Evolutionary conservation across 495 filamentous ascomycete genomes (phyloP), one percentile per base, ranked within the genome.

Genomic region (Aspergillus haitiensis): DNA sequence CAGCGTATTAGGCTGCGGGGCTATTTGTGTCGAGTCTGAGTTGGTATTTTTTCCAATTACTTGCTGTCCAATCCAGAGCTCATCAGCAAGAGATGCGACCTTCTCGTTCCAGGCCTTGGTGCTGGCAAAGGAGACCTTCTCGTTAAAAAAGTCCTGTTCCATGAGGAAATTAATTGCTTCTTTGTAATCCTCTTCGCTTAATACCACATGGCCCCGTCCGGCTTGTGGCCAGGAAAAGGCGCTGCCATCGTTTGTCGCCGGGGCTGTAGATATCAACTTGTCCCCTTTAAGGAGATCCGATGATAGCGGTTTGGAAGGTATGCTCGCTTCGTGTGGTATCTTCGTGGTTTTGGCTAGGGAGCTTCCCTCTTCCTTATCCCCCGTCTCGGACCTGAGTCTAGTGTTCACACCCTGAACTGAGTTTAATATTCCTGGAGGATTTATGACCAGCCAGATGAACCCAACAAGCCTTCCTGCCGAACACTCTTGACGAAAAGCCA

Each of bases 401-500:
- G 64, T 67, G 40, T 70, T 75, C n/a, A 68, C 66, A 72, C 75
- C 77, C 31, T 71, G 70, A 16, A 70, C 73, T 36, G 75, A 72
- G 54, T 73, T 75, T 46, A 72, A 65, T 51, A 71, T 62, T 12
- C 72, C 77, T 11, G 66, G 71, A 45, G 86, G 83, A 61, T 64
- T 88, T 56, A 97, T 88, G 9, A 97, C 86, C 32, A 96, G 71
- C 94, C 94, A 99, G 10, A 98, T 76, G 67, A 99, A 99, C 1
- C 94, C 95, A 0, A 97, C 95, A 55, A 96, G 71, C 18, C 92
- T 79, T 3, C 94, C 94, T 12, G 91, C 87, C 27, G 92, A 93
- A 68, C 94, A 99, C 71, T 99, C 94, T 69, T 98, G 94, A 33
- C 94, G 80, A 67, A 91, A 97, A 12, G 92, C 88, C 94, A 99